Evolutionary conservation across 2,329 filamentous ascomycete species (phyloP), one percentile per base, ranked within the genome.

Genomic region (Colletotrichum lindemuthianum): DNA sequence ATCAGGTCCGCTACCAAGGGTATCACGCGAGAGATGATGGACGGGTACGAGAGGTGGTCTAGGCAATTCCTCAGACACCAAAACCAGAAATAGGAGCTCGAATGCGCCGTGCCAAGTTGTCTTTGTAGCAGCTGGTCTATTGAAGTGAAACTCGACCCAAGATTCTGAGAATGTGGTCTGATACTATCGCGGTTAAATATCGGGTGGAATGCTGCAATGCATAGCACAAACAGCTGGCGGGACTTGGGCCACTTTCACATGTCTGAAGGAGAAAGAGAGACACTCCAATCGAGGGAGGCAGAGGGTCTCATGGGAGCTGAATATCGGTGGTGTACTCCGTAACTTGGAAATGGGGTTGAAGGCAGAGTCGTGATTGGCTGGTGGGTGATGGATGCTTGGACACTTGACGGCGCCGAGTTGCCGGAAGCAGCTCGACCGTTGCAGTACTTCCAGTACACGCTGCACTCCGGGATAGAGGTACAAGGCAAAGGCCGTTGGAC

Each of bases 1-100:
- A 76, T 86, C 24, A 72, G 74, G 36, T 72, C 69, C 53, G 83
- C 86, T 13, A 84, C 83, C 59, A 83, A 82, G 65, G 85, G 87
- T 57, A 88, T 91, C 61, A 90, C 88, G 7, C 73, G 75, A 15
- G 81, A 82, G 55, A 85, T 91, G 80, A 77, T 90, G 57, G 71
- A 78, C 13, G 83, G 81, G 1, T 91, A 89, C 72, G 82, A 88
- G 67, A 77, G 75, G 50, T 91, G 87, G 87, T 78, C 79, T 32
- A 72, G 67, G 39, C 73, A 79, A 45, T 63, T 63, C 9, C 49
- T 49, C 45, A 65, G 52, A 60, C 59, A 58, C 24, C 59, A 65
- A 52, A 58, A 65, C 33, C 61, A 65, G 59, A 64, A 63, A 64
- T 59, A 59, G 44, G 33, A 39, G 10, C n/a, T 24, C 13, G 13